Evolutionary conservation across 2,329 filamentous ascomycete species (phyloP).

Genomic region (Colletotrichum viniferum): DNA sequence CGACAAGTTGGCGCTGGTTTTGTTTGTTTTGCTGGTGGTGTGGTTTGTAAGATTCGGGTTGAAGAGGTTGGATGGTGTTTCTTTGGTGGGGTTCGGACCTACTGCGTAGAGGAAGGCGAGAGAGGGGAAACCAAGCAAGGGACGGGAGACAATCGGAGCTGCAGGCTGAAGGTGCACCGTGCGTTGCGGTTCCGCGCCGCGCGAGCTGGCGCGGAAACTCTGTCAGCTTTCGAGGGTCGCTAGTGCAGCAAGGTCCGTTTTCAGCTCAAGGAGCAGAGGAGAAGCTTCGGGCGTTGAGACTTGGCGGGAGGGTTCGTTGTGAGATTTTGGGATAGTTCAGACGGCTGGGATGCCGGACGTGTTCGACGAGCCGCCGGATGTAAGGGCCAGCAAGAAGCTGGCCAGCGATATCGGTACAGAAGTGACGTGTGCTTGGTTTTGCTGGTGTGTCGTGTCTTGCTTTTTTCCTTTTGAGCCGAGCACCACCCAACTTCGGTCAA

Average conservation of each 20-base stretch:
- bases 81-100: constrained; percentile 8
- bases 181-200: neutral
- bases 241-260: neutral
- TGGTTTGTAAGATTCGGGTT: neutral
- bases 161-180: constrained; percentile 8
- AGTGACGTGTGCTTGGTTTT: neutral
- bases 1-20: neutral
- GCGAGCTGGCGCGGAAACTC: neutral
- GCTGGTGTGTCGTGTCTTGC: neutral
- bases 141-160: constrained; percentile 2
- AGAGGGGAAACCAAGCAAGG: neutral
- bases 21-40: neutral
- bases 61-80: neutral
- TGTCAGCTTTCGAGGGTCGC: neutral
- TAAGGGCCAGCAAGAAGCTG: neutral
- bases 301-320: neutral
- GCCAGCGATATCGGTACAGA: neutral
- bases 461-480: neutral
- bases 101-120: neutral
- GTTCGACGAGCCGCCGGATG: neutral
- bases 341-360: neutral
- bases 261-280: neutral
- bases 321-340: neutral
- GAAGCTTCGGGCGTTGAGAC: neutral
- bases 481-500: neutral